Conservation (phyloP, 2,329 filamentous ascomycete species). For the Nannizziopsis arthrosporioides region DNA sequence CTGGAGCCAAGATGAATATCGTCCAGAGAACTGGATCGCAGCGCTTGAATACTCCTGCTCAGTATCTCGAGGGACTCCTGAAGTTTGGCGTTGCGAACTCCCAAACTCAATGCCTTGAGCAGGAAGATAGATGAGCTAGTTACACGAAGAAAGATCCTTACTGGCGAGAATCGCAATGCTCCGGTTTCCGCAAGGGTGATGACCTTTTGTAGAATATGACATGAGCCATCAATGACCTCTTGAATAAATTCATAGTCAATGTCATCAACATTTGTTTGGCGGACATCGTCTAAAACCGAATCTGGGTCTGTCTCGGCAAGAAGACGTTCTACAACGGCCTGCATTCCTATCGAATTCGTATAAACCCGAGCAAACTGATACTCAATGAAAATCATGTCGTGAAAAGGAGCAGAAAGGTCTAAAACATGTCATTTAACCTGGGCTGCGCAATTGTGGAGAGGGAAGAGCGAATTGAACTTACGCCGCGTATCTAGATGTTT, state of each 20-base stretch:
- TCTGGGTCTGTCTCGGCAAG: conserved; percentile 28
- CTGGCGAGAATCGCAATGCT: conserved; percentile 41
- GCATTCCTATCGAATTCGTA: conserved; percentile 40
- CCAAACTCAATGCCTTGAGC: conserved; percentile 41
- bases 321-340: conserved; percentile 46
- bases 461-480: conserved; percentile 9
- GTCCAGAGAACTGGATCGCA: conserved; percentile 40
- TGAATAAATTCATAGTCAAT: conserved; percentile 46
- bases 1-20: conserved; percentile 43
- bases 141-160: conserved; percentile 44
- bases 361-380: conserved; percentile 38
- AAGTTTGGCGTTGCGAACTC: conserved; percentile 39
- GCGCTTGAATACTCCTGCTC: conserved; percentile 38
- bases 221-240: conserved; percentile 45
- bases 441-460: neutral
- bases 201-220: conserved; percentile 41
- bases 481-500: conserved; percentile 23
- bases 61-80: conserved; percentile 40
- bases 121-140: conserved; percentile 46
- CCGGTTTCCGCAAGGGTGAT: conserved; percentile 38
- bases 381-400: conserved; percentile 43
- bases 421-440: neutral
- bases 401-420: conserved; percentile 25
- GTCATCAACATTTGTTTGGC: conserved; percentile 36
- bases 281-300: conserved; percentile 25